phyloP scores from a whole-genome alignment of 1,284 basidiomycete genomes.

The Cutaneotrichosporon dermatis region DNA sequence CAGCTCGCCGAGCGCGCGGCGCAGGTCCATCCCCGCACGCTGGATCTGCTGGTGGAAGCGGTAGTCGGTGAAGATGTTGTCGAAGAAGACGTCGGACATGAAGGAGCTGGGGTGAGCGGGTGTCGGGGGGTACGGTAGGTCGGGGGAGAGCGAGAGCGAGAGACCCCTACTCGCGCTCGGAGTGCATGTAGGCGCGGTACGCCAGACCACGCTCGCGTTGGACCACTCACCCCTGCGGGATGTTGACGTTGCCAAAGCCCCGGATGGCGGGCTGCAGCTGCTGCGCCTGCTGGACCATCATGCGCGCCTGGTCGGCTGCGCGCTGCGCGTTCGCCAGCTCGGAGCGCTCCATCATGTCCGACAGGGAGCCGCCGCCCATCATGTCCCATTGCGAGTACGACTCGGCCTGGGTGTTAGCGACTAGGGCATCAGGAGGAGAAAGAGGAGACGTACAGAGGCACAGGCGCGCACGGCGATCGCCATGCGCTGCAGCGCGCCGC shows the following conservation, averaged over 20 bases:
- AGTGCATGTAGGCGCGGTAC: no score
- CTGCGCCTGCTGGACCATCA: conserved; percentile 23
- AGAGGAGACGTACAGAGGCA: no score
- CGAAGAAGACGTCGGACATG: conserved; percentile 28
- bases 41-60: conserved; percentile 23
- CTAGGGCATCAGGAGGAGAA: no score
- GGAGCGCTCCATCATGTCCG: conserved; percentile 18
- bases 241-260: conserved; percentile 9
- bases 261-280: conserved; percentile 21
- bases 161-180: no score
- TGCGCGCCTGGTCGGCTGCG: conserved; percentile 20
- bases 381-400: conserved; percentile 9
- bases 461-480: background rate
- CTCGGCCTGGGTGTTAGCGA: background rate
- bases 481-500: conserved; percentile 15
- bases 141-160: background rate
- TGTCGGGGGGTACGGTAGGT: background rate
- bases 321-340: conserved; percentile 24
- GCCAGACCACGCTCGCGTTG: no score
- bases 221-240: conserved; percentile 18
- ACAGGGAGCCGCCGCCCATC: conserved; percentile 10
- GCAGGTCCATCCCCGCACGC: conserved; percentile 1
- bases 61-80: conserved; percentile 27
- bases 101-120: conserved; percentile 6
- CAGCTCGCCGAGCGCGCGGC: background rate